These are phyloP conservation scores for Aspergillus oerlinghausenensis DNA, from an alignment of 2,329 filamentous ascomycete genomes.

Conservation along the genomic window DNA sequence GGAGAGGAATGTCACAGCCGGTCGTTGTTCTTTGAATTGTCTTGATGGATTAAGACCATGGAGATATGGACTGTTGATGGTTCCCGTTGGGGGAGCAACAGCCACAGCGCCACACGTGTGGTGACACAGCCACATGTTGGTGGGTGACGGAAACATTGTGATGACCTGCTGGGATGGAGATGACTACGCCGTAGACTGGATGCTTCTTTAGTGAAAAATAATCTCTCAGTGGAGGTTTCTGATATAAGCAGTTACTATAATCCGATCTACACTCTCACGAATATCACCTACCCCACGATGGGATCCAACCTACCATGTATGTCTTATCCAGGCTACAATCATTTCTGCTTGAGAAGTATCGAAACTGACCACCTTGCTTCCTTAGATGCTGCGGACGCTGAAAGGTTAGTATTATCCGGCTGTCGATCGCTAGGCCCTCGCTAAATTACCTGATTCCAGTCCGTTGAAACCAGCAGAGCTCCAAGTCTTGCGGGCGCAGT, in stretches of 20 bases:
- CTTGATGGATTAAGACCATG: not conserved
- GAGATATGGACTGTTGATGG: conserved; percentile 10
- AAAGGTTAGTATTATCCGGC: conserved; percentile 60
- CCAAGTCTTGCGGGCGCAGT: conserved; percentile 86
- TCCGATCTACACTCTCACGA: not conserved
- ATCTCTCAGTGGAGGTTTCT: not conserved
- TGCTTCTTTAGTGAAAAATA: not conserved
- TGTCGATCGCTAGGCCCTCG: not conserved
- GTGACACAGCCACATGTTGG: conserved; percentile 32
- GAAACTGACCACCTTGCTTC: conserved; percentile 9
- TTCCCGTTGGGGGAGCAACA: conserved; percentile 38
- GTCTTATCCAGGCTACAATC: conserved; percentile 15
- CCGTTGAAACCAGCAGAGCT: conserved; percentile 89
- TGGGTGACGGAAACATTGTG: conserved; percentile 22
- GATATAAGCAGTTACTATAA: not conserved
- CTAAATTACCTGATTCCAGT: conserved; percentile 43
- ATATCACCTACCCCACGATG: conserved; percentile 24
- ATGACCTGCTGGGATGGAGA: not conserved
- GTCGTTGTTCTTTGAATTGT: not conserved
- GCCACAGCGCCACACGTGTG: conserved; percentile 22
- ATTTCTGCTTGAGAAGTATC: not conserved
- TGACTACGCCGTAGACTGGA: not conserved
- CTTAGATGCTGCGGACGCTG: conserved; percentile 92
- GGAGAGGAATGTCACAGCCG: not conserved
- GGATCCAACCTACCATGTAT: conserved; percentile 49